A percentile compares a stretch with the other conserved stretches of the same genome.
Evolutionary conservation across 192 early-diverging fungal genomes (phyloP).

Genomic region (Coemansia sp.): DNA sequence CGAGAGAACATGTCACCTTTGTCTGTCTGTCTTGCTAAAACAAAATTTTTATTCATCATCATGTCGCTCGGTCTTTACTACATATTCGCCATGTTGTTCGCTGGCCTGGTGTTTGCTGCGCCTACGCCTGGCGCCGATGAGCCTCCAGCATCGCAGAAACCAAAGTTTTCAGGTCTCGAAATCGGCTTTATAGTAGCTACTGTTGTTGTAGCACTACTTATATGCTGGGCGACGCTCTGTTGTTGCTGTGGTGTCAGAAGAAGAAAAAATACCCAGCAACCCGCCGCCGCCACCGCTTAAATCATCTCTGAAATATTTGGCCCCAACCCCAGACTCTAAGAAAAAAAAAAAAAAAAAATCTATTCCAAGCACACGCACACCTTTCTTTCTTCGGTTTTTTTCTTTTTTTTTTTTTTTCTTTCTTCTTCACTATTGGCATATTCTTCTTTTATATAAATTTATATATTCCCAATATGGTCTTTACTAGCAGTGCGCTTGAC

Average conservation of each 20-base stretch:
- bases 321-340: not conserved
- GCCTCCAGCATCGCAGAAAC: not conserved
- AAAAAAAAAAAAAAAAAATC: not conserved
- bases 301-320: not conserved
- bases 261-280: not conserved
- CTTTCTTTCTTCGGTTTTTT: not conserved
- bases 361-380: no score
- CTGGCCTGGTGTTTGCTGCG: not conserved
- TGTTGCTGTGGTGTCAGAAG: not conserved
- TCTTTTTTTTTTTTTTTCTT: not conserved
- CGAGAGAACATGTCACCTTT: not conserved
- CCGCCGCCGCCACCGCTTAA: not conserved
- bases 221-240: not conserved
- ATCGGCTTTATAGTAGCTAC: not conserved
- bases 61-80: not conserved
- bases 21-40: not conserved
- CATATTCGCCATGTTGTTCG: not conserved
- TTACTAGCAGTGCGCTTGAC: conserved; percentile 33
- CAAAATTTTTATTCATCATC: not conserved
- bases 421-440: conserved; percentile 1
- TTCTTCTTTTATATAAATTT: conserved; percentile 9
- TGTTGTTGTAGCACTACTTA: not conserved
- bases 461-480: conserved; percentile 23
- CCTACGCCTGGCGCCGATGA: not conserved
- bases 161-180: not conserved